Base-by-base conservation (phyloP, 169 alveolate genomes). In the Babesia ovis region DNA sequence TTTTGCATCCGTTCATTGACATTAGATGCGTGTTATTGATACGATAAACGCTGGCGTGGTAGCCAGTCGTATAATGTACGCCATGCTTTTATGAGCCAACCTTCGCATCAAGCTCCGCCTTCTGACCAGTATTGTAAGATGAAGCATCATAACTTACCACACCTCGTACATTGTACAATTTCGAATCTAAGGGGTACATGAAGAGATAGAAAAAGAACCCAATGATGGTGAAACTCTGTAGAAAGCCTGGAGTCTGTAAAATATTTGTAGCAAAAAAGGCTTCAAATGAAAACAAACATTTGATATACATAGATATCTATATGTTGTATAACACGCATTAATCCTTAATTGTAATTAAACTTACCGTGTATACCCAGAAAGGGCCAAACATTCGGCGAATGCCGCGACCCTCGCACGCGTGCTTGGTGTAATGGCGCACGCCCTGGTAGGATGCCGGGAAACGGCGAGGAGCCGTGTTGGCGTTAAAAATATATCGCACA, bases 31-130 rank as follows among this genome's bases (percentile, higher is more conserved):
- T 39, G 22, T n/a, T 16, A 6, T 8, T 35, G 23, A 35, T 16
- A 16, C 54, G 67, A 12, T 39, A 56, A 18, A 20, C 5, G 14
- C 5, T 39, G 5, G 67, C 5, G 14, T 18, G 9, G 9, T 8
- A 12, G n/a, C 5, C 50, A 35, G 5, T 12, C 35, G 20, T 4
- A 9, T 8, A 16, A 48, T 48, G 25, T 48, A 16, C 56, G 62
- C 5, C 62, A 11, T n/a, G 8, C 1, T 51, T 8, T 74, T 56
- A 74, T 1, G 64, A 34, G 0, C 75, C 67, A 29, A 77, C 74
- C 56, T 77, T 77, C 2, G 86, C 39, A 64, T 77, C 86, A 41
- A 67, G 67, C 39, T 66, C 86, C 4, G 86, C 86, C 50, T 77
- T 77, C 84, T 74, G 60, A 25, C 23, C 4, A 56, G 5, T 0